phyloP scores from a whole-genome alignment of 2,329 filamentous ascomycete species.

The Trichoderma breve region DNA sequence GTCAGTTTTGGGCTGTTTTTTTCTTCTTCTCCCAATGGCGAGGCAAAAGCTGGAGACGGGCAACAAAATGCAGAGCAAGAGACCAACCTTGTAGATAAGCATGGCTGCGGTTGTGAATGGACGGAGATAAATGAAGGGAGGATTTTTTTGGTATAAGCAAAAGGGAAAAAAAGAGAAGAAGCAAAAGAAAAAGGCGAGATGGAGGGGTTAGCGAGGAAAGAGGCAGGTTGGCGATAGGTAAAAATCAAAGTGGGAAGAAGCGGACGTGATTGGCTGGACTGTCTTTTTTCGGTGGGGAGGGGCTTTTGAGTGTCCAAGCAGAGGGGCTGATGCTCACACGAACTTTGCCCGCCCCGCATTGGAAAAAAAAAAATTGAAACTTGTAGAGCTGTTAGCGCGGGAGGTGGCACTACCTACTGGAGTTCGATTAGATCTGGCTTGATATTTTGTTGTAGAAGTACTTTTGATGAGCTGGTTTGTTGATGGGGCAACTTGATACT shows the following conservation, averaged over 20 bases:
- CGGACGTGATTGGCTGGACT: background rate
- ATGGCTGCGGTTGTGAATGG: conserved; percentile 53
- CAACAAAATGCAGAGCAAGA: conserved; percentile 3
- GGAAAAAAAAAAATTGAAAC: background rate
- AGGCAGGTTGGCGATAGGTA: conserved; percentile 3
- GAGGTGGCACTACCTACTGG: background rate
- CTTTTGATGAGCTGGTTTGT: background rate
- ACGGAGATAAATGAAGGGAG: conserved; percentile 8
- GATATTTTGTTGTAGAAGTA: background rate
- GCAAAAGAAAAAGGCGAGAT: background rate
- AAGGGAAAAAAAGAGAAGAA: background rate
- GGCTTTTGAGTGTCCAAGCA: conserved; percentile 7
- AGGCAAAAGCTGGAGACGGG: background rate
- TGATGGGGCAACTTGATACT: background rate
- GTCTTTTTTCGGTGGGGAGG: conserved; percentile 6
- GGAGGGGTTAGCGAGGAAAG: background rate
- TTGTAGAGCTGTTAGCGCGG: background rate
- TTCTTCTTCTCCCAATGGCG: conserved; percentile 10
- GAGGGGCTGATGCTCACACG: conserved; percentile 10
- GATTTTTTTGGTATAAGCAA: background rate
- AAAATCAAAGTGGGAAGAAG: conserved; percentile 18
- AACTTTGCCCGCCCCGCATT: conserved; percentile 11
- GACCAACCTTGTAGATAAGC: conserved; percentile 69
- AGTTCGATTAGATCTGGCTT: background rate
- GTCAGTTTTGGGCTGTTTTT: conserved; percentile 25